Evolutionary conservation across 352 stramenopile species (phyloP).

Genomic region (Phytophthora vignae): DNA sequence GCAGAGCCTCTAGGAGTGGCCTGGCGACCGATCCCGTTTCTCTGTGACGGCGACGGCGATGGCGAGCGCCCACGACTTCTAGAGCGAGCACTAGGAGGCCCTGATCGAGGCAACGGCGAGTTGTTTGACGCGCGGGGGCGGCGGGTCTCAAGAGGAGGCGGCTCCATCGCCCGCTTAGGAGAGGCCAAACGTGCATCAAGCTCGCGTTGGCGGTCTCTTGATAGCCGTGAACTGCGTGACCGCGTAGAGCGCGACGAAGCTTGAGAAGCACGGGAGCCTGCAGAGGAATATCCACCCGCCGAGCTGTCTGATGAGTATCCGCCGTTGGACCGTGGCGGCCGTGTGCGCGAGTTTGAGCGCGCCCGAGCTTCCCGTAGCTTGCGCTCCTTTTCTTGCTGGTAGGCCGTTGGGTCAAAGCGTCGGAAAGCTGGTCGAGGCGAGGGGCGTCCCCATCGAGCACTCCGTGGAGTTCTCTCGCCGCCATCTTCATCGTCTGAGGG

Average conservation of each 20-base stretch:
- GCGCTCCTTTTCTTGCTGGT: constrained; percentile 77
- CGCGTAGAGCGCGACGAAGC: constrained; percentile 51
- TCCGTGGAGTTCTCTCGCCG: constrained; percentile 10
- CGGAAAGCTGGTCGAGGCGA: constrained; percentile 48
- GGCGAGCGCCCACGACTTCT: constrained; percentile 40
- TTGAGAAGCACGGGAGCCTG: constrained; percentile 60
- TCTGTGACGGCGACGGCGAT: constrained; percentile 32
- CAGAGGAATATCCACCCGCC: constrained; percentile 71
- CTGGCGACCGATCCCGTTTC: neutral
- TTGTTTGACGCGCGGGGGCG: constrained; percentile 26
- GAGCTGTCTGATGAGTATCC: constrained; percentile 79
- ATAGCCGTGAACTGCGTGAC: constrained; percentile 45
- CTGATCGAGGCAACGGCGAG: constrained; percentile 36
- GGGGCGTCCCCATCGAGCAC: constrained; percentile 17
- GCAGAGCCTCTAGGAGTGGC: neutral
- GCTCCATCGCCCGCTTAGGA: constrained; percentile 44
- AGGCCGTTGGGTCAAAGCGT: constrained; percentile 84
- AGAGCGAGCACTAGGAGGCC: constrained; percentile 12
- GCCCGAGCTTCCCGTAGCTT: constrained; percentile 56
- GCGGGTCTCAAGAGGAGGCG: constrained; percentile 24
- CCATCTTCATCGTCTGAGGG: constrained; percentile 44
- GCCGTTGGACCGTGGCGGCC: constrained; percentile 27
- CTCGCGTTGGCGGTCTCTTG: constrained; percentile 65
- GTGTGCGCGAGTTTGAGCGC: constrained; percentile 38
- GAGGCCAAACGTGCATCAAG: constrained; percentile 64